Evolutionary conservation across 1,284 basidiomycete genomes (phyloP).

Genomic region (Ganoderma multipileum): DNA sequence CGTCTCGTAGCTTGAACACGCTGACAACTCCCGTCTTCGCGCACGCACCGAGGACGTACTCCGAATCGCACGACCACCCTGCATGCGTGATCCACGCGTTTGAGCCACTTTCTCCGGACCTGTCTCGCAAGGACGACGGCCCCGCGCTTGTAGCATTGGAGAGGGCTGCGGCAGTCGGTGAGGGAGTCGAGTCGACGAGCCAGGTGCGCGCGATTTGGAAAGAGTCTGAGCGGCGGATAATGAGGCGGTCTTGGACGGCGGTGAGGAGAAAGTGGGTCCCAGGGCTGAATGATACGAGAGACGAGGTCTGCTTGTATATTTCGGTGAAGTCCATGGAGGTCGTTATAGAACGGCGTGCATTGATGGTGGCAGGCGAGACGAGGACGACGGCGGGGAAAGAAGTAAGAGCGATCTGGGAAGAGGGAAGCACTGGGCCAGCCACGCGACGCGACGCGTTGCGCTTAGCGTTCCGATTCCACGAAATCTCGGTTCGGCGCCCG

Average conservation of each 20-base stretch:
- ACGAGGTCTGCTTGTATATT: slow-evolving; percentile 74
- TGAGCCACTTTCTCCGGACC: slow-evolving; percentile 5
- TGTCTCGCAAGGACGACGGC: slow-evolving; percentile 20
- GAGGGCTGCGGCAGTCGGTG: slow-evolving; percentile 44
- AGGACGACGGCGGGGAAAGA: neutral
- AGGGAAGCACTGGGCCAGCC: too few relatives aligned
- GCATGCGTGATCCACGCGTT: slow-evolving; percentile 68
- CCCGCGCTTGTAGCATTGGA: slow-evolving; percentile 35
- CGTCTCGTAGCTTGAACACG: slow-evolving; percentile 77
- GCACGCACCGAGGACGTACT: slow-evolving; percentile 80
- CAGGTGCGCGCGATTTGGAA: slow-evolving; percentile 79
- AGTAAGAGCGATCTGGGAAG: too few relatives aligned
- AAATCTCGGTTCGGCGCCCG: too few relatives aligned
- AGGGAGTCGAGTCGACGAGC: slow-evolving; percentile 60
- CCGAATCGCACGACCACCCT: slow-evolving; percentile 85
- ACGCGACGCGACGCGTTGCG: neutral
- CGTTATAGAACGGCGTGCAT: neutral
- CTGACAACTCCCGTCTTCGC: slow-evolving; percentile 69
- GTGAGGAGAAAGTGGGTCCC: slow-evolving; percentile 79
- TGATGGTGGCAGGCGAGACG: neutral
- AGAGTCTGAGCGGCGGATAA: slow-evolving; percentile 77
- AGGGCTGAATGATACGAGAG: slow-evolving; percentile 73
- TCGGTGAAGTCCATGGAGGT: slow-evolving; percentile 72
- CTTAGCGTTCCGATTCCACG: too few relatives aligned
- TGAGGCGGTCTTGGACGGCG: slow-evolving; percentile 73